These are phyloP conservation scores for Hypoxylon sp. DNA, from an alignment of 2,329 filamentous ascomycete species.

Conservation along the genomic window DNA sequence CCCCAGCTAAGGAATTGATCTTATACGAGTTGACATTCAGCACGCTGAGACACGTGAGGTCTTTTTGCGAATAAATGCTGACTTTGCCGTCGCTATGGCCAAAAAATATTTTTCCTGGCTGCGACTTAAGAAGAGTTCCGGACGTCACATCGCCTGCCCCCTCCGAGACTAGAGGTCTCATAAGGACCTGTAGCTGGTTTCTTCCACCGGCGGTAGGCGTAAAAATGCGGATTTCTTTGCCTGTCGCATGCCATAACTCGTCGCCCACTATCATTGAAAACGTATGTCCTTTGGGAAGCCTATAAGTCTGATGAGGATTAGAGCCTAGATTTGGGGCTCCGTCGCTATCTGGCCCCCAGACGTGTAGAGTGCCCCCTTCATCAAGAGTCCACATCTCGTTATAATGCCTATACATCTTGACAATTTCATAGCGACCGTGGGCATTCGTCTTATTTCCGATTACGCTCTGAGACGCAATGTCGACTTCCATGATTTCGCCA, in stretches of 20 bases:
- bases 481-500: slow-evolving; percentile 91
- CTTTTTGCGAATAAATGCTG: slow-evolving; percentile 86
- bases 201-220: slow-evolving; percentile 78
- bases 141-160: slow-evolving; percentile 90
- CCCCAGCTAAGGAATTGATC: slow-evolving; percentile 87
- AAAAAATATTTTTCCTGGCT: slow-evolving; percentile 86
- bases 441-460: slow-evolving; percentile 77
- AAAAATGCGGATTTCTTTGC: slow-evolving; percentile 90
- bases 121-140: slow-evolving; percentile 80
- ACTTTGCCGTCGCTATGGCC: slow-evolving; percentile 95
- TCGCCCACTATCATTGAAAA: slow-evolving; percentile 91
- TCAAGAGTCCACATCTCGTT: slow-evolving; percentile 96
- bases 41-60: slow-evolving; percentile 83
- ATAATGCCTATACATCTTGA: slow-evolving; percentile 87
- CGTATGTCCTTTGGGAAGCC: slow-evolving; percentile 84
- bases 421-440: slow-evolving; percentile 84
- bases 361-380: slow-evolving; percentile 85
- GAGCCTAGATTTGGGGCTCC: slow-evolving; percentile 81
- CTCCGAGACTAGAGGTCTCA: slow-evolving; percentile 77
- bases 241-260: slow-evolving; percentile 88
- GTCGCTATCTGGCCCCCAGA: slow-evolving; percentile 84
- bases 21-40: slow-evolving; percentile 94
- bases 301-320: slow-evolving; percentile 80
- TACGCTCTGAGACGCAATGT: slow-evolving; percentile 81
- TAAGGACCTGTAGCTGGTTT: slow-evolving; percentile 80